phyloP scores from a whole-genome alignment of 495 filamentous ascomycete genomes.

The Hypomontagnella submonticulosa region DNA sequence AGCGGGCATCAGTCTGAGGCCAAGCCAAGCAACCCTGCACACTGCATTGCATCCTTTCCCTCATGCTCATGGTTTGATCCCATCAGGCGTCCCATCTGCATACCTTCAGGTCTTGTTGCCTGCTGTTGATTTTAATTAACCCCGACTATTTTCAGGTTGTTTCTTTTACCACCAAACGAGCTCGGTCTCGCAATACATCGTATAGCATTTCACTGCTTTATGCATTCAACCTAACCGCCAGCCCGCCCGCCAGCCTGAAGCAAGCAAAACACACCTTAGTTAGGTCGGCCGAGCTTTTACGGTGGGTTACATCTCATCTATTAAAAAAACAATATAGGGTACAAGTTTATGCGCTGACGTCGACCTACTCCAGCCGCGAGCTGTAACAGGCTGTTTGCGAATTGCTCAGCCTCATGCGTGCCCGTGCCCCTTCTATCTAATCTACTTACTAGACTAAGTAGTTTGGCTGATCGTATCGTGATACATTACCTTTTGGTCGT shows the following conservation, averaged over 20 bases:
- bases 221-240: constrained; percentile 16
- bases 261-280: constrained; percentile 27
- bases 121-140: constrained; percentile 1
- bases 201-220: neutral
- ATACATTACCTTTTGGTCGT: constrained; percentile 27
- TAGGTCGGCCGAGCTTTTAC: constrained; percentile 29
- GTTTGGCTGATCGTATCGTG: too few species aligned
- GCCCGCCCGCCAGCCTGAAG: constrained; percentile 19
- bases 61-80: constrained; percentile 31
- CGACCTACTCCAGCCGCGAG: constrained; percentile 47
- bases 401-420: constrained; percentile 48
- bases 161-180: too few species aligned
- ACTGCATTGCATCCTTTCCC: constrained; percentile 43
- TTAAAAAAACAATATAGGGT: constrained; percentile 25
- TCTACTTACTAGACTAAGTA: too few species aligned
- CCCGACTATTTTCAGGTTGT: too few species aligned
- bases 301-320: constrained; percentile 45
- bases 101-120: constrained; percentile 18
- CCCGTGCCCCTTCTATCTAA: neutral
- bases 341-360: constrained; percentile 58
- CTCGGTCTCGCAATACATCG: too few species aligned
- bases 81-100: constrained; percentile 16
- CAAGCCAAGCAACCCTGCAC: constrained; percentile 36
- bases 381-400: constrained; percentile 46
- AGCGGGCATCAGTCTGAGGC: constrained; percentile 25